Evolutionary conservation across 768 basidiomycete species (phyloP), one percentile per base, ranked within the genome.

Genomic region (Galerina marginata): DNA sequence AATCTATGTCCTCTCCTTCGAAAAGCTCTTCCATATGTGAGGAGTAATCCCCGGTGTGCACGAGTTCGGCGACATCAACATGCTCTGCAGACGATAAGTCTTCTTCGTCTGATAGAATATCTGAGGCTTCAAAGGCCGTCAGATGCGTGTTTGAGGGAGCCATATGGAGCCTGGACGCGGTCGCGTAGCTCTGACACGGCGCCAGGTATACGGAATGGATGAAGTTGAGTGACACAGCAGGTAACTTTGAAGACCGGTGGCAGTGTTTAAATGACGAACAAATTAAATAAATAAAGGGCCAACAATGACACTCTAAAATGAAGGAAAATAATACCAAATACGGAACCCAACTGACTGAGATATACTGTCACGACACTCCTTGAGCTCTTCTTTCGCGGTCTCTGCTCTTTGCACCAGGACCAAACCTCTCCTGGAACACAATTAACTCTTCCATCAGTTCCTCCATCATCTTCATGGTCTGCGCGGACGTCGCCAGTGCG

Each of bases 401-500:
- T 67, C 85, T 78, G 57, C 66, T 72, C 69, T 80, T 81, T 23
- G 77, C 78, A 15, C 81, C 79, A 56, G 81, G 81, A 37, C 91
- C 91, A 75, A 92, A 95, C 56, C 86, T 83, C 71, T 96, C 93
- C 75, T 96, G 95, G 71, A 96, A 96, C 40, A 77, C 80, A 63
- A 95, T 93, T 25, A 96, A 76, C 72, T 96, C 94, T 69, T 92
- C 86, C 88, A 95, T 95, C 9, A 96, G 78, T 67, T 91, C 92
- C 71, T 95, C 94, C 90, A 96, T 92, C 78, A 91, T 81, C 74
- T 85, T 88, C 86, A 92, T 90, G 42, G 90, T 90, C 42, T 62
- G 63, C 6, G 63, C 56, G n/a, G 70, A 69, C 58, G 65, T 67
- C 55, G 69, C 67, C 53, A 63, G 59, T 49, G 66, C 68, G 51